Percentiles rank a stretch among this genome's conserved stretches.
Conservation (phyloP, 768 basidiomycete species). For the Podaxis sp. region DNA sequence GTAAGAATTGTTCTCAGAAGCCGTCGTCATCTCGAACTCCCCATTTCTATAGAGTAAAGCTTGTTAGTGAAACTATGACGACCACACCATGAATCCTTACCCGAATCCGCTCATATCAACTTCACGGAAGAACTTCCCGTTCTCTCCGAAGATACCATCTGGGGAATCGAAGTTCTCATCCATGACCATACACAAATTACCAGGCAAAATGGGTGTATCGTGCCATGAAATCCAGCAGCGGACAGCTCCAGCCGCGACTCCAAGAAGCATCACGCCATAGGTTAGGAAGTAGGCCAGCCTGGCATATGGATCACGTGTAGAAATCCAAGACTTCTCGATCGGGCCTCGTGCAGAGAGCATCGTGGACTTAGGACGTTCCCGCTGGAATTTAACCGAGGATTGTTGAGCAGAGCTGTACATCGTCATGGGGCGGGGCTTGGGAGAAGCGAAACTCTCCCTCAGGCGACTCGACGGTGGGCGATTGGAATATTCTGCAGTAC, state of each 20-base stretch:
- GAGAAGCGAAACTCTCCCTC: constrained; percentile 57
- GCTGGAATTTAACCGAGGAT: constrained; percentile 32
- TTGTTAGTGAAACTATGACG: constrained; percentile 10
- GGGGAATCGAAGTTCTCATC: constrained; percentile 71
- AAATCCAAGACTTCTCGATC: constrained; percentile 63
- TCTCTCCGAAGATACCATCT: constrained; percentile 52
- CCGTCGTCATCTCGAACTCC: constrained; percentile 86
- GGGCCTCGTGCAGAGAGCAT: constrained; percentile 32
- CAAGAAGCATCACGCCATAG: constrained; percentile 54
- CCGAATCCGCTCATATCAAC: constrained; percentile 87
- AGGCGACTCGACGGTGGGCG: constrained; percentile 29
- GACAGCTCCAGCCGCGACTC: constrained; percentile 46
- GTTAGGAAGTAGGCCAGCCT: constrained; percentile 61
- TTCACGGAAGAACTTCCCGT: constrained; percentile 70
- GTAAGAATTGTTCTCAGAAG: constrained; percentile 68
- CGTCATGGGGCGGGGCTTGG: constrained; percentile 53
- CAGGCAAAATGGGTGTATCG: constrained; percentile 39
- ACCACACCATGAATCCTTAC: constrained; percentile 32
- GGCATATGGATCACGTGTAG: constrained; percentile 48
- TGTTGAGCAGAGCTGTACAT: constrained; percentile 45
- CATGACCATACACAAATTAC: constrained; percentile 61
- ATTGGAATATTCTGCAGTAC: constrained; percentile 15
- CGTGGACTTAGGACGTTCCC: constrained; percentile 46
- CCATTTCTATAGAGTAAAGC: constrained; percentile 46
- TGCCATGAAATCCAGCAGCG: constrained; percentile 57